Evolutionary conservation across 495 filamentous ascomycete species (phyloP), one percentile per base, ranked within the genome.

Genomic region (Durotheca rogersii): DNA sequence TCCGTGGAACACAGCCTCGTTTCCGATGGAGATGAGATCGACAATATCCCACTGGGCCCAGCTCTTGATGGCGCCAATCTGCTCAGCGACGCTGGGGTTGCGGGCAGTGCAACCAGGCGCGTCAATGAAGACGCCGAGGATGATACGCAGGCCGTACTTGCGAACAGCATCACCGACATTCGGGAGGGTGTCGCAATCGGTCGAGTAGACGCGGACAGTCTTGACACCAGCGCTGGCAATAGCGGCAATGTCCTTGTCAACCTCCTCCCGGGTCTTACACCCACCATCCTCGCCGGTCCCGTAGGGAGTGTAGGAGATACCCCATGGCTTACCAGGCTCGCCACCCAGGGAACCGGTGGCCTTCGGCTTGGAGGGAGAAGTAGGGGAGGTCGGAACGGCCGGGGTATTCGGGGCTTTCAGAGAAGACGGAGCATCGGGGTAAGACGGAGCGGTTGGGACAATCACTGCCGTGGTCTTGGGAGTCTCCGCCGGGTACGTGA

Each of bases 221-320:
- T 72, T 75, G 82, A 96, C 93, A 52, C 89, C 90, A 66, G 84
- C 83, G 31, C 57, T 25, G 51, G 82, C 78, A 61, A 96, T 94
- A 45, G 67, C 52, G 39, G 75, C 69, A 57, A 96, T 79, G 61
- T 96, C 89, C 33, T 53, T 41, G 46, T 69, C 43, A 62, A 97
- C 81, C 42, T 82, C 69, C 30, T 44, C 31, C 47, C 76, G 68
- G 62, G 60, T 52, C 83, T 89, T 90, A 86, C 92, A 96, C 11
- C 63, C 57, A 60, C 83, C 74, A 1, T 54, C 55, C 42, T 51
- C 51, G 51, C 52, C 42, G 39, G 62, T 49, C 61, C 74, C 73
- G 76, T 90, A 97, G 14, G 91, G 89, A 31, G 89, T 90, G 81
- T 95, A 97, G 57, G 93, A 89, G 64, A 96, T 89, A 74, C 85